Evolutionary conservation across 768 basidiomycete genomes (phyloP).

Genomic region (Saitozyma podzolica): DNA sequence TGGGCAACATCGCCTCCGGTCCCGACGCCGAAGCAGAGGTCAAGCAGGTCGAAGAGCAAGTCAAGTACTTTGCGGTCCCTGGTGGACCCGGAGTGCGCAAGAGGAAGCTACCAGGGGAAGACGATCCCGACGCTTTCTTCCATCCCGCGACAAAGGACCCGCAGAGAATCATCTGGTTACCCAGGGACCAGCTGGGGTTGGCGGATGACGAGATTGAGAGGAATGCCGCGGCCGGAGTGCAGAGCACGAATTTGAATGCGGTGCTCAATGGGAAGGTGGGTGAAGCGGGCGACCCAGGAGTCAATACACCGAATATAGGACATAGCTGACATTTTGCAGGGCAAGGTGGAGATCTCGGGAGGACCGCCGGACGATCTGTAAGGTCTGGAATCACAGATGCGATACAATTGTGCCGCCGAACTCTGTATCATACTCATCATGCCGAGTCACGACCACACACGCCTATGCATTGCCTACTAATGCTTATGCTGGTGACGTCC

Average conservation of each 20-base stretch:
- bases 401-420: too few relatives aligned
- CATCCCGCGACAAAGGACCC: constrained; percentile 76
- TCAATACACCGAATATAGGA: too few relatives aligned
- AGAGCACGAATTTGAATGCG: constrained; percentile 59
- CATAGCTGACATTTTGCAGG: constrained; percentile 18
- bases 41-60: constrained; percentile 13
- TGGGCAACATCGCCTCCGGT: too few relatives aligned
- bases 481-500: too few relatives aligned
- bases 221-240: constrained; percentile 61
- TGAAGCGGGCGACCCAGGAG: neutral
- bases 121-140: constrained; percentile 60
- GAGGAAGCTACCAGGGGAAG: constrained; percentile 15
- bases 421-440: too few relatives aligned
- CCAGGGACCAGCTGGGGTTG: constrained; percentile 68
- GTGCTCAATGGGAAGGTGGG: constrained; percentile 43
- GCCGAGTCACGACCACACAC: too few relatives aligned
- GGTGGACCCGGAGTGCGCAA: constrained; percentile 38
- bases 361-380: constrained; percentile 43
- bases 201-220: constrained; percentile 63
- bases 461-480: too few relatives aligned
- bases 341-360: constrained; percentile 49
- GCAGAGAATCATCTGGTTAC: constrained; percentile 82
- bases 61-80: constrained; percentile 38
- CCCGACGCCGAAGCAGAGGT: too few relatives aligned
- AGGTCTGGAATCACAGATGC: too few relatives aligned